Base-by-base conservation (phyloP, 805 yeast species). In the Limtongia smithiae region DNA sequence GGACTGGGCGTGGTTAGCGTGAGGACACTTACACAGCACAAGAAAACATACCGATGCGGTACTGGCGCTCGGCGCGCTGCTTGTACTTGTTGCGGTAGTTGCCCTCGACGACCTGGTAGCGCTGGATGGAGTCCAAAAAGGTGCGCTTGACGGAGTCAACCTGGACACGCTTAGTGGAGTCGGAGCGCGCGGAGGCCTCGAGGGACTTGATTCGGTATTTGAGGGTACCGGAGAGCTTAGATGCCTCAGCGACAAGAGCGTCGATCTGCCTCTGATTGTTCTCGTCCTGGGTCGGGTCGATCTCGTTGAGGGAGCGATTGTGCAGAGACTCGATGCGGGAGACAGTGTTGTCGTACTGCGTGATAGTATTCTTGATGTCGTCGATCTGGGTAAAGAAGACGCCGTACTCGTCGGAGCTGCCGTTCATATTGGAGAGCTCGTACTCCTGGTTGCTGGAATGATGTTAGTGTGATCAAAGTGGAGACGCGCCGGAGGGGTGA, bases 41-140 rank as follows among this genome's bases (percentile, higher is more conserved):
- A 22, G 21, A 32, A 8, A 28, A 14, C 62, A 82, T 84, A 56
- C 87, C 93, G 63, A 93, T 86, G 65, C 81, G 82, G 73, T 84
- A 90, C 75, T 91, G 97, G 68, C 96, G 82, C 62, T 83, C 90
- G 42, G 96, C 96, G 65, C 86, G 95, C 54, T 80, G 80, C 66
- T 84, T 82, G 67, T 86, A 87, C 62, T 83, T 81, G 66, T 84
- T 89, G 59, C 89, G 79, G 73, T 86, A 89, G 62, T 83, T 80
- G 54, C 87, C 88, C 70, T 93, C 97, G 57, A 86, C 79, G 62
- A 81, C 77, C 68, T 94, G 81, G 72, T 86, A 88, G 65, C 81
- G 88, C 68, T 88, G 93, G 65, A 93, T 91, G 50, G 84, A 77
- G 57, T 81, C 80, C 76, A 90, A 79, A 67, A 93, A 93, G 65